Base-by-base conservation (phyloP, 768 basidiomycete species). In the Tylopilus sp. region DNA sequence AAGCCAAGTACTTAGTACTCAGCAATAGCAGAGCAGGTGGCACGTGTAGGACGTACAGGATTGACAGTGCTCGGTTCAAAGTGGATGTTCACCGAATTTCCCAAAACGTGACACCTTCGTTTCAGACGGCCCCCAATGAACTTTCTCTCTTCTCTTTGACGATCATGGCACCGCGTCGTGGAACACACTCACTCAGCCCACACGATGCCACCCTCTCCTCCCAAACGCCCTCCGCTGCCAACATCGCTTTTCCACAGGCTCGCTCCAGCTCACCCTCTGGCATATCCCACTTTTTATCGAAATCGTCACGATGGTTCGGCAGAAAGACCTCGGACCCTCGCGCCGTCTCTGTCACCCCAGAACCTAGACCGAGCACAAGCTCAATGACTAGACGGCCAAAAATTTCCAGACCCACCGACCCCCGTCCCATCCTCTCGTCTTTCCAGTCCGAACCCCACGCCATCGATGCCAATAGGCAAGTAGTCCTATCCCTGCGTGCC, bases 391-490 rank as follows among this genome's bases (percentile, higher is more conserved):
- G 86, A 53, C 88, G 86, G 55, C 86, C 81, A 47, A 91, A 89
- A 75, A 92, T 91, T 33, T 91, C 90, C 28, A 82, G 85, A 41
- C 89, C 89, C 1, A 89, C 88, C 5, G 90, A 91, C 60, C 89
- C 88, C 9, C 73, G 89, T 20, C 90, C 88, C 3, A 85, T 91
- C 48, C 68, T 86, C 56, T 57, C 70, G 3, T 69, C 67, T 17
- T 57, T 75, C 40, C 71, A 70, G 56, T 61, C 66, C 18, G 82
- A 86, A 57, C 72, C 70, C 2, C 80, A 80, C 57, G 70, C 72
- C 35, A 64, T 71, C 47, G 72, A 75, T 51, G 76, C 78, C 57
- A 71, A 73, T 63, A 77, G 76, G 87, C 85, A 69, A 71, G 83
- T 70, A 4, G 9, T 20, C 11, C 4, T 9, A 22, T 20, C 13